Base-by-base conservation (phyloP, 805 yeast species). In the Saccharomyces paradoxus region DNA sequence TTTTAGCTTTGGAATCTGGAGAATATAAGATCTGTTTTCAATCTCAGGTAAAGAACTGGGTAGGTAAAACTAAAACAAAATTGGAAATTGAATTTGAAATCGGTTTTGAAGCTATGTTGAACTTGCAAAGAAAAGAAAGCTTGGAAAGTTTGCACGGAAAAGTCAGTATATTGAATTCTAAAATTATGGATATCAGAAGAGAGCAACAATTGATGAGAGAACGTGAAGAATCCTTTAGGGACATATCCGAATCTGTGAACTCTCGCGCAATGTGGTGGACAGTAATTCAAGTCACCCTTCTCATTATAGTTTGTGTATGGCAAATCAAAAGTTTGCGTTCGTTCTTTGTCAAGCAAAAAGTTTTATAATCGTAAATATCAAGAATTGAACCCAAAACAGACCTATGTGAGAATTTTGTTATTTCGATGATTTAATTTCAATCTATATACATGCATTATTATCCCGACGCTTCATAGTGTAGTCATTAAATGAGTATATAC, bases 321-420 rank as follows among this genome's bases (percentile, higher is more conserved):
- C 94, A 86, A 73, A 73, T 86, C 70, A 81, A 81, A 55, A 89
- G 85, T 66, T 78, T 86, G 73, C 82, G 85, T 74, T 74, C 86
- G n/a, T 86, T 84, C 75, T 86, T 86, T 64, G 89, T 86, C 60
- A 86, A 86, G 70, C 91, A 86, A 72, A 86, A 86, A 70, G 74
- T 74, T 32, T 63, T 71, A 53, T 69, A 65, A 57, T 8, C 24
- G 22, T 17, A 17, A 4, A n/a, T 37, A n/a, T 37, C 24, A 17
- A 37, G 24, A 37, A 37, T n/a, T 17, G 4, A 17, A 21, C 12
- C 13, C 6, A 8, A 13, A 37, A 24, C 44, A 17, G 12, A 9
- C 44, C 8, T 37, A 7, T 3, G 17, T 37, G 4, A n/a, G 12
- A n/a, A 6, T 10, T 17, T 17, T 24, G 13, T 10, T 9, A 17